phyloP scores from a whole-genome alignment of 192 early-diverging fungal species.

The Coemansia sp. region DNA sequence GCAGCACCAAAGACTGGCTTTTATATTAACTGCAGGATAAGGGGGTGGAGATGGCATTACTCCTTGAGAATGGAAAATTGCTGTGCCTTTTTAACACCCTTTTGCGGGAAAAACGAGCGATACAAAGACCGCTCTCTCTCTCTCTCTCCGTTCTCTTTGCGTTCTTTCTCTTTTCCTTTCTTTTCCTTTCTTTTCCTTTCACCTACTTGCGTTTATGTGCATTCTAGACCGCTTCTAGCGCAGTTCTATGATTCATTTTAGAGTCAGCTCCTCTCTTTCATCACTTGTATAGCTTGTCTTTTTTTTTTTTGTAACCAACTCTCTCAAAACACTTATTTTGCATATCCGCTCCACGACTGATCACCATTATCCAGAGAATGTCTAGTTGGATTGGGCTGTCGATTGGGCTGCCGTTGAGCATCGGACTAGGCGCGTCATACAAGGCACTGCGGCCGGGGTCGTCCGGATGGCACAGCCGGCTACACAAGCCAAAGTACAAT shows the following conservation, averaged over 20 bases:
- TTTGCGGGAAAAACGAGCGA: neutral
- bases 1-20: neutral
- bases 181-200: conserved; percentile 9
- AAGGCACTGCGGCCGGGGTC: conserved; percentile 19
- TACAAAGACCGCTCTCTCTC: conserved; percentile 2
- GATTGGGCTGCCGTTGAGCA: conserved; percentile 30
- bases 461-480: conserved; percentile 34
- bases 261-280: neutral
- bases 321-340: neutral
- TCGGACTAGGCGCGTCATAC: conserved; percentile 34
- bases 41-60: neutral
- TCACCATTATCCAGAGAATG: conserved; percentile 22
- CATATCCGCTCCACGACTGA: neutral
- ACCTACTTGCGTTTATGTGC: neutral
- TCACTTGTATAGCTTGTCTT: neutral
- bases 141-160: neutral
- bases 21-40: neutral
- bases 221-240: conserved; percentile 1
- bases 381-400: conserved; percentile 42
- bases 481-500: conserved; percentile 47
- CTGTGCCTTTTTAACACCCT: neutral
- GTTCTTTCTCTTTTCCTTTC: conserved; percentile 7
- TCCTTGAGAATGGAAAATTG: neutral
- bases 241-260: conserved; percentile 5
- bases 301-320: neutral